phyloP scores from a whole-genome alignment of 164 flowering plant species.

The Magnolia sinica region DNA sequence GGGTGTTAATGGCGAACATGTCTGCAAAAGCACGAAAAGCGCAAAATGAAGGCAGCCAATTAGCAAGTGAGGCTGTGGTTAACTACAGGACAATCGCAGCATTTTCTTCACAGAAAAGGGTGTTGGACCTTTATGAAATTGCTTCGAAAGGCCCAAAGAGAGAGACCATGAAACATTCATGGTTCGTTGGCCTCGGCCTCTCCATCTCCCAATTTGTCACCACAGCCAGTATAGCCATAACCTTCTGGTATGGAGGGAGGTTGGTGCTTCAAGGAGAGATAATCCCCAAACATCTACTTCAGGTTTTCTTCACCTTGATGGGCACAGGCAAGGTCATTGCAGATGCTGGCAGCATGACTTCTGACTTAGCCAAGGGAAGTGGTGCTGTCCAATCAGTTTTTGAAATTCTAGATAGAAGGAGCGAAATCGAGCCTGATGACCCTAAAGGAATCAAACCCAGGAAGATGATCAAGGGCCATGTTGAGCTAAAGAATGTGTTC shows the following conservation, averaged over 20 bases:
- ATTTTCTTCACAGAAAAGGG: constrained; percentile 17
- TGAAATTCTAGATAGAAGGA: constrained; percentile 20
- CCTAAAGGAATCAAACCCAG: constrained; percentile 17
- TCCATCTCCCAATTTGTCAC: constrained; percentile 20
- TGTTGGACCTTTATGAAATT: constrained; percentile 16
- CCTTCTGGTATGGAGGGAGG: constrained; percentile 31
- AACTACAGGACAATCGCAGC: constrained; percentile 25
- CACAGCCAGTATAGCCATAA: constrained; percentile 14
- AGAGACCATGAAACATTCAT: constrained; percentile 20
- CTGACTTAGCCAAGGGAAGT: constrained; percentile 28
- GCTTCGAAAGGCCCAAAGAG: constrained; percentile 17
- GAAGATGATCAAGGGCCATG: constrained; percentile 23
- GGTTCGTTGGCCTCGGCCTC: constrained; percentile 28
- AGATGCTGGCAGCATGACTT: constrained; percentile 33
- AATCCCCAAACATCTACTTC: constrained; percentile 16
- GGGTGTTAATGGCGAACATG: constrained; percentile 36
- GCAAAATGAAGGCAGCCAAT: constrained; percentile 21
- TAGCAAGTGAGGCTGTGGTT: constrained; percentile 27
- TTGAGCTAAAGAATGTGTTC: constrained; percentile 26
- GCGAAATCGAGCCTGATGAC: constrained; percentile 22
- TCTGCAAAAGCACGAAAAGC: constrained; percentile 27
- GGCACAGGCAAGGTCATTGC: constrained; percentile 27
- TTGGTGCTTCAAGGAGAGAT: constrained; percentile 11
- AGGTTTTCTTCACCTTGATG: constrained; percentile 26
- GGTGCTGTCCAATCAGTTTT: constrained; percentile 24